Evolutionary conservation across 78 protist genomes (phyloP).

Genomic region (Bodo saltans): DNA sequence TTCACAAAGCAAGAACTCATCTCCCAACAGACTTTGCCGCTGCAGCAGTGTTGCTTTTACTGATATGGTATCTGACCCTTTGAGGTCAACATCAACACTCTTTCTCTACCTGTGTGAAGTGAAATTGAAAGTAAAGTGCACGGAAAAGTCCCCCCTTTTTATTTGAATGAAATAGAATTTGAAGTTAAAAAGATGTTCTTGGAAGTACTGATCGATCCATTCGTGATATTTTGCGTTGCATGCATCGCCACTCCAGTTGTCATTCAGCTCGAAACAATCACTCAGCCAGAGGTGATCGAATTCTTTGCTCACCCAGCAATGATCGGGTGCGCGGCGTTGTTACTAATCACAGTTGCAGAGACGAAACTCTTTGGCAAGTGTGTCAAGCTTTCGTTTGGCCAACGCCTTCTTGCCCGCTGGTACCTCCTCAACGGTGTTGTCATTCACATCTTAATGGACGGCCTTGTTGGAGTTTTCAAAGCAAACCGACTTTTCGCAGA

Average conservation of each 20-base stretch:
- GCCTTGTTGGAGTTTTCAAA: neutral
- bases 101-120: too few species aligned
- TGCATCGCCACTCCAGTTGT: neutral
- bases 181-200: too few species aligned
- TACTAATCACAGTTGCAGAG: neutral
- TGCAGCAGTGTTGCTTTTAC: too few species aligned
- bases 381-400: neutral
- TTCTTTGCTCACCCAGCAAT: neutral
- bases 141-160: too few species aligned
- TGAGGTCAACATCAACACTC: too few species aligned
- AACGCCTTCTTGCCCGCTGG: conserved; percentile 2
- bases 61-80: too few species aligned
- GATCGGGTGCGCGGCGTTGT: neutral
- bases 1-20: too few species aligned
- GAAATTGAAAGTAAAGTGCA: too few species aligned
- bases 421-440: conserved; percentile 10
- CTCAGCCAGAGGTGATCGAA: neutral
- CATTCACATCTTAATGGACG: conserved; percentile 18
- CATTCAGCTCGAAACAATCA: neutral
- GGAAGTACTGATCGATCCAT: neutral
- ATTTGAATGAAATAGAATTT: too few species aligned
- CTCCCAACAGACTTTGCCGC: too few species aligned
- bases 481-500: neutral
- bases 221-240: neutral
- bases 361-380: neutral